Percentiles rank a stretch among this genome's conserved stretches.
These are phyloP conservation scores for Aspergillus calidoustus DNA, from an alignment of 2,329 filamentous ascomycete species.

Conservation along the genomic window DNA sequence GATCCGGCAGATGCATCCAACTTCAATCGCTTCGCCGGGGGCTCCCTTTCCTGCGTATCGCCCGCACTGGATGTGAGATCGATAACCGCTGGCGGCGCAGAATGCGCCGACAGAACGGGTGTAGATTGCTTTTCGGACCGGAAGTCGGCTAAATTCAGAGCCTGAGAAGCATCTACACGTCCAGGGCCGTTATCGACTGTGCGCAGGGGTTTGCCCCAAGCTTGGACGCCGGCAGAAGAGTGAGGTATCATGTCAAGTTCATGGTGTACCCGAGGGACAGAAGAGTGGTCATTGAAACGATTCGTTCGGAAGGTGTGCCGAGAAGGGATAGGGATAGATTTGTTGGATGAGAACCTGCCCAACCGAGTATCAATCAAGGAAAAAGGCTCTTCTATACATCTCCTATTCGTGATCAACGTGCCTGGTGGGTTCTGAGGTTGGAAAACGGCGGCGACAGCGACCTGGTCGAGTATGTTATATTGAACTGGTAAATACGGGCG, in stretches of 20 bases:
- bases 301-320: neutral
- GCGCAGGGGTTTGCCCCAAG: conserved; percentile 42
- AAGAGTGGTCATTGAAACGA: conserved; percentile 29
- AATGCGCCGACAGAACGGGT: conserved; percentile 29
- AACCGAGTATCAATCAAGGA: neutral
- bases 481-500: conserved; percentile 16
- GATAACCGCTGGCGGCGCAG: conserved; percentile 38
- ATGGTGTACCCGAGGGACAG: conserved; percentile 38
- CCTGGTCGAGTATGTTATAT: conserved; percentile 4
- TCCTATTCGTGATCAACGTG: neutral
- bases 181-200: conserved; percentile 36
- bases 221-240: conserved; percentile 46
- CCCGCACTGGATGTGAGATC: conserved; percentile 39
- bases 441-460: neutral
- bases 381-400: conserved; percentile 7
- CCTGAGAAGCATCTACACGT: conserved; percentile 33
- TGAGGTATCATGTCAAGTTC: conserved; percentile 48
- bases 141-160: conserved; percentile 28
- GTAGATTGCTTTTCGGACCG: conserved; percentile 33
- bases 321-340: neutral
- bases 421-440: neutral
- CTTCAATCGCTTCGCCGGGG: conserved; percentile 41
- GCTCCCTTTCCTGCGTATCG: conserved; percentile 41
- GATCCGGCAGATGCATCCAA: conserved; percentile 37
- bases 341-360: neutral